A percentile compares a stretch with the other conserved stretches of the same genome.
These are phyloP conservation scores for Rauvolfia tetraphylla DNA, from an alignment of 257 asterid species.

Conservation along the genomic window DNA sequence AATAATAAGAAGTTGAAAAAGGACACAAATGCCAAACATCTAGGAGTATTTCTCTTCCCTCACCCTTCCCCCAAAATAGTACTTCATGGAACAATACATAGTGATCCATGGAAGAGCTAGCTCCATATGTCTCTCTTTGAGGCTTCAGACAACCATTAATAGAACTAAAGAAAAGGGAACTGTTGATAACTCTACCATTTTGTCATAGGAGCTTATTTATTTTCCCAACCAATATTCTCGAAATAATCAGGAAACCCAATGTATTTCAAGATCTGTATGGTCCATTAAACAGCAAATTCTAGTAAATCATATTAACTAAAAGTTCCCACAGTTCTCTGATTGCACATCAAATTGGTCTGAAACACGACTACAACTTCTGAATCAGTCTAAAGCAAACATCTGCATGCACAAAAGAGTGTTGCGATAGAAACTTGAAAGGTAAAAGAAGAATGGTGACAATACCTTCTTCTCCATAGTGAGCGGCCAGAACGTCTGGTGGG, in stretches of 20 bases:
- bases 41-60: no score
- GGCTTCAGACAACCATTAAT: background rate
- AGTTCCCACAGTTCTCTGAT: background rate
- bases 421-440: background rate
- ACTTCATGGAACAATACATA: background rate
- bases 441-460: background rate
- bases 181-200: background rate
- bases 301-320: background rate
- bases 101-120: background rate
- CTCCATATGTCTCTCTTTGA: background rate
- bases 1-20: background rate
- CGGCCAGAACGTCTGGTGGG: conserved; percentile 76
- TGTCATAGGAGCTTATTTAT: background rate
- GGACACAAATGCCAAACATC: no score
- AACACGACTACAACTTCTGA: background rate
- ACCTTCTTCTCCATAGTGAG: conserved; percentile 98
- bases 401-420: background rate
- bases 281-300: background rate
- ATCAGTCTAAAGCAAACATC: background rate
- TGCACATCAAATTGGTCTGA: background rate
- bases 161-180: background rate
- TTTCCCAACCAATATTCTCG: background rate
- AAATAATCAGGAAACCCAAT: background rate
- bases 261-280: background rate
- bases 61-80: no score